Evolutionary conservation across 108 stramenopile genomes (phyloP), one percentile per base, ranked within the genome.

Genomic region (Craspedostauros australis): DNA sequence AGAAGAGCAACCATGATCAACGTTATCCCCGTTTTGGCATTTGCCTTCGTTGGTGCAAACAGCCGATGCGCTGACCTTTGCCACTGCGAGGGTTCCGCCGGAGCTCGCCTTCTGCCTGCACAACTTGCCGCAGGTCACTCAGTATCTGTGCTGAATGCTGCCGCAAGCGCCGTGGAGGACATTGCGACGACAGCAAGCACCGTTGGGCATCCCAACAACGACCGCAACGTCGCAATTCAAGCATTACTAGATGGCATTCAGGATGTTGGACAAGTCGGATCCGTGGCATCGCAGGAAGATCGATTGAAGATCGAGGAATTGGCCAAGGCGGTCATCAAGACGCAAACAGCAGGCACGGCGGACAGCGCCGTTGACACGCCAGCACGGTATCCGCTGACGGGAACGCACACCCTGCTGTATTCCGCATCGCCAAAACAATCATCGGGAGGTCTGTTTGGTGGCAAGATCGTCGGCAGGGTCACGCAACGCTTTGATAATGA

Each of bases 401-500:
- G 78, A 9, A 53, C 53, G 21, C 73, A 80, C 39, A 19, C 48
- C 1, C 40, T 75, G 3, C 58, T 80, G n/a, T 80, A 75, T 50
- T 55, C 53, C 24, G 70, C 73, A 0, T 51, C 65, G 4, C 56
- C 54, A 30, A 70, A 70, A 26, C 70, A 41, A 12, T 71, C 72
- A 9, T 71, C 73, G 14, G 70, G 70, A 18, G 49, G 63, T 16
- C 20, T 73, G 24, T 55, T 72, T 40, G n/a, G n/a, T n/a, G 68
- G 70, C 1, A 64, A 64, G 16, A 47, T 75, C 2, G 52, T 62
- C 4, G 79, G 79, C 2, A 59, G 51, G 39, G 79, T 80, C 21
- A 67, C 66, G 9, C 79, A 80, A 38, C 70, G 69, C 33, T 42
- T 72, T 18, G 75, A 66, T 25, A 57, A 72, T 12, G 58, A 56